Base-by-base conservation (phyloP, 2,329 filamentous ascomycete genomes). In the Metarhizium album region DNA sequence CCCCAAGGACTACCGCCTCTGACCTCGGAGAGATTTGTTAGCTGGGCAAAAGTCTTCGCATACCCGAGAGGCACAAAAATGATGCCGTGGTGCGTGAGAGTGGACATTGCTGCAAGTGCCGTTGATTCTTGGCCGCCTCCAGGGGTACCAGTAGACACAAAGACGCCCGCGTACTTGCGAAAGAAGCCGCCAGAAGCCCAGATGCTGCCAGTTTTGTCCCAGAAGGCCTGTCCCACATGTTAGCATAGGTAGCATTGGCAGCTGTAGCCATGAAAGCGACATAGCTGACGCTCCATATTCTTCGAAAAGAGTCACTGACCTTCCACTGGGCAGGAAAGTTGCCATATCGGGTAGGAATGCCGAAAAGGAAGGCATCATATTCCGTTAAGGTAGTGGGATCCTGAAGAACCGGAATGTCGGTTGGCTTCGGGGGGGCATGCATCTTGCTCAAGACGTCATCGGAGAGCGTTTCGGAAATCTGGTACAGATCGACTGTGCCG, bases 251-350 rank as follows among this genome's bases (percentile, higher is more conserved):
- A 20, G 16, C 2, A 6, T 18, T 18, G n/a, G 20, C 16, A 40
- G 11, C 6, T 9, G 2, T 9, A 40, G 5, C 20, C 11, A 18
- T 20, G 37, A 20, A 3, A 40, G 16, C 18, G 3, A 1, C 18
- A 6, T 40, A 9, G 37, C 37, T 18, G n/a, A 16, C 18, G 5
- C n/a, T 6, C 11, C 6, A 9, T 18, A 40, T 40, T 18, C n/a
- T 8, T 18, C 18, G 4, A 16, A 22, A 6, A 13, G 23, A n/a
- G 31, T 18, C 27, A 52, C 60, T 48, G 57, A 70, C 70, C 78
- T 93, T 96, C 87, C 87, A 96, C 74, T 98, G 93, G 18, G 85
- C 87, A 46, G 91, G 90, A 79, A 95, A 95, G 82, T 94, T 97
- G 62, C 93, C 93, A 74, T 88, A 98, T 59, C 93, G 82, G 48